These are phyloP conservation scores for Saccharomycopsis synnaedendra DNA, from an alignment of 805 yeast species.

Conservation along the genomic window DNA sequence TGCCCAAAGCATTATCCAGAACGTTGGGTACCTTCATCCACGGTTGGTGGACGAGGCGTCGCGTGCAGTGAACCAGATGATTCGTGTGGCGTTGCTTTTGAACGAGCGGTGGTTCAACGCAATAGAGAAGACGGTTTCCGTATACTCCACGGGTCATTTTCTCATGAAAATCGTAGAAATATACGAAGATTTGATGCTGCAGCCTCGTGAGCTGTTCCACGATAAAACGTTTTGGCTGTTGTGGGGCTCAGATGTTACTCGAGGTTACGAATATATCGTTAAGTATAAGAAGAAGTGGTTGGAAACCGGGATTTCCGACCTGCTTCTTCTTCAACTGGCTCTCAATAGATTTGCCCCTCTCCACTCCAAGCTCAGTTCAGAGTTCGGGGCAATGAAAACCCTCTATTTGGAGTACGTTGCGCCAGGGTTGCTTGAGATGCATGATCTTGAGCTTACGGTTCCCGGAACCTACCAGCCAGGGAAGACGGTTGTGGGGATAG, in stretches of 20 bases:
- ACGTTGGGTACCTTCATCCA: slow-evolving; percentile 84
- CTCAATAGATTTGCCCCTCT: slow-evolving; percentile 34
- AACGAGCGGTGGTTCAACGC: slow-evolving; percentile 98
- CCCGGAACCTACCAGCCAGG: slow-evolving; percentile 92
- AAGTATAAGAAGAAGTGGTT: slow-evolving; percentile 78
- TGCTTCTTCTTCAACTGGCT: slow-evolving; percentile 12
- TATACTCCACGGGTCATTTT: slow-evolving; percentile 89
- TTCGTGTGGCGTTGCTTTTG: slow-evolving; percentile 93
- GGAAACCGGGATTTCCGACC: slow-evolving; percentile 29
- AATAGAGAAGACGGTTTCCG: slow-evolving; percentile 88
- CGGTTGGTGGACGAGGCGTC: slow-evolving; percentile 84
- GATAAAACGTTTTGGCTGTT: slow-evolving; percentile 89
- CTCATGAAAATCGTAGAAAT: slow-evolving; percentile 91
- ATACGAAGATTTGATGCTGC: slow-evolving; percentile 76
- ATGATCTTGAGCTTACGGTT: slow-evolving; percentile 74
- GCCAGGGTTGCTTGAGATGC: slow-evolving; percentile 72
- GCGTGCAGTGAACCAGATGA: slow-evolving; percentile 84
- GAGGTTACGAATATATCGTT: slow-evolving; percentile 89
- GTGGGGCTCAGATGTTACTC: slow-evolving; percentile 84
- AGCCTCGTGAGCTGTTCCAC: slow-evolving; percentile 79
- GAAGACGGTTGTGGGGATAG: slow-evolving; percentile 61
- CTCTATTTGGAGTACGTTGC: slow-evolving; percentile 70
- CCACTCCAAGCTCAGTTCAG: slow-evolving; percentile 79
- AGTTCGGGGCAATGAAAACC: slow-evolving; percentile 21
- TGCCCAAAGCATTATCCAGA: slow-evolving; percentile 82